Base-by-base conservation (phyloP, 257 asterid species). In the Ophiorrhiza pumila region DNA sequence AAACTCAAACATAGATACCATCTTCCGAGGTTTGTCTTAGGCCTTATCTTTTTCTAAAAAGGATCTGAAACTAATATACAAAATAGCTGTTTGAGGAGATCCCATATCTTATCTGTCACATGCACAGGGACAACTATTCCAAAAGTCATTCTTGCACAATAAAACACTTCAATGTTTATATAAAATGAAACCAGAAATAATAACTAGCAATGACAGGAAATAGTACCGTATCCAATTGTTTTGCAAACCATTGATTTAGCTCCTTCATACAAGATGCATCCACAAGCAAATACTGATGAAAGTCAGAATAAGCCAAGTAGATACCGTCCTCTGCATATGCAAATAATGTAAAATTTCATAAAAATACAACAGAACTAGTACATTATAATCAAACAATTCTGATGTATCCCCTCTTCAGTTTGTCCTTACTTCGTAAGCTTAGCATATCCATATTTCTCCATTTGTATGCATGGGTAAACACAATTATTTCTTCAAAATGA, bases 261-360 rank as follows among this genome's bases (percentile, higher is more conserved):
- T 95, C 97, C 87, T 92, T 87, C 89, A 87, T 86, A 80, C 95
- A 87, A 74, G 93, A 82, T 57, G 96, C 83, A 81, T 95, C 99
- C 79, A 59, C 84, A 56, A 90, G 84, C 88, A 92, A 87, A 87
- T 88, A 95, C 52, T 87, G 76, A 75, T 87, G 92, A 76, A 92
- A 95, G 82, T 90, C 98, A 65, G 97, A 84, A 74, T 91, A 94
- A 42, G 95, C 90, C 82, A 94, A 84, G 88, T 94, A 91, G 75
- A 91, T 88, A 63, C 95, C 95, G 56, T 87, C 92, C 79, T 88
- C 98, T 95, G 94, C 80, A 81, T n/a, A n/a, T 58, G 62, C 34
- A 79, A 64, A 73, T 59, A 62, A 71, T 35, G 46, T 76, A 25
- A 65, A 71, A 62, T 4, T 37, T 45, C 69, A 59, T 45, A 46